These are phyloP conservation scores for Hypholoma fasciculare DNA, from an alignment of 768 basidiomycete genomes.

Conservation along the genomic window DNA sequence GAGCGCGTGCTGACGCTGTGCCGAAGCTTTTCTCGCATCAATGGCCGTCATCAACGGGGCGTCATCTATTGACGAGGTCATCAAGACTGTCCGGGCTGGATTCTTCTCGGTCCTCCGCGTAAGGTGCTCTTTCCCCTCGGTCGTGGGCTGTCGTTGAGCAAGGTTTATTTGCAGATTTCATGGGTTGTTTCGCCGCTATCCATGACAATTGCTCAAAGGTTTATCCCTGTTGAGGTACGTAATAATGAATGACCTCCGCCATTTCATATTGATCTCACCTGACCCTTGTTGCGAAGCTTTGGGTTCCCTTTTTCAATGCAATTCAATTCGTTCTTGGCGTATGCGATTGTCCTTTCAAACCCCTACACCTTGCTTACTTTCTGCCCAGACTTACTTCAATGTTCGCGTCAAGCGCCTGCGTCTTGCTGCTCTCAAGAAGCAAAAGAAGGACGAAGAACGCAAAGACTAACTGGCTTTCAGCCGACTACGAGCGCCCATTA, in stretches of 20 bases:
- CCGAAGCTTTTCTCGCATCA: conserved; percentile 67
- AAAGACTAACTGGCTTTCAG: conserved; percentile 10
- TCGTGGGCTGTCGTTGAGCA: not conserved
- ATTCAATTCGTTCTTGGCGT: conserved; percentile 79
- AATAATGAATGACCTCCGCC: not conserved
- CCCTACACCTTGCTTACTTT: not conserved
- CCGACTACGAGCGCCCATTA: not conserved
- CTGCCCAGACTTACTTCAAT: conserved; percentile 68
- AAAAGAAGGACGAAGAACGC: conserved; percentile 28
- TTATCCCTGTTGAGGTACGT: conserved; percentile 72
- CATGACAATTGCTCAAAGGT: conserved; percentile 75
- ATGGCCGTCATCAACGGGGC: conserved; percentile 88
- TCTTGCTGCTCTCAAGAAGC: conserved; percentile 53
- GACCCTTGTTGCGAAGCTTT: conserved; percentile 48
- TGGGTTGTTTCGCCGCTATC: conserved; percentile 81
- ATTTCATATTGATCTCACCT: not conserved
- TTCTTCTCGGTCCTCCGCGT: conserved; percentile 78
- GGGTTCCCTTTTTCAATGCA: conserved; percentile 86
- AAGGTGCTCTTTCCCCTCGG: conserved; percentile 17
- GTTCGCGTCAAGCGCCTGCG: conserved; percentile 66
- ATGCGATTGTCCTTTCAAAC: conserved; percentile 24
- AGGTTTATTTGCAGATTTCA: conserved; percentile 50
- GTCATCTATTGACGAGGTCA: conserved; percentile 59
- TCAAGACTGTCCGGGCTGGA: conserved; percentile 67
- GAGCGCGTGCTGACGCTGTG: not conserved